Evolutionary conservation across 2,329 filamentous ascomycete genomes (phyloP).

Genomic region (Monosporascus sp.): DNA sequence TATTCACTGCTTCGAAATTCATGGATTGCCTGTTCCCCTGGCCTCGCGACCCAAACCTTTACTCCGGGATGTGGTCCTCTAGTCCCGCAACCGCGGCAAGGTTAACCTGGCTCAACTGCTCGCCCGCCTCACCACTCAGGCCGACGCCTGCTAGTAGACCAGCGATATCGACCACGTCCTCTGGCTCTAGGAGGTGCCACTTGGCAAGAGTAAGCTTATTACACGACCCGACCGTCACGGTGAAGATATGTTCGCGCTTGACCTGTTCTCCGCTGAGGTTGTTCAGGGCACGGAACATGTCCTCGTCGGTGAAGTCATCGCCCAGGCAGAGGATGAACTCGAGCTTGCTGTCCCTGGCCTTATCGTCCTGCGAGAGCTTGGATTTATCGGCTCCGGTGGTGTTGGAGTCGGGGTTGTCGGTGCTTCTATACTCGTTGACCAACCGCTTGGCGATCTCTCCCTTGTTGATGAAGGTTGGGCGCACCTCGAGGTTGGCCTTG

Average conservation of each 20-base stretch:
- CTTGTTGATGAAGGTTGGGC: constrained; percentile 97
- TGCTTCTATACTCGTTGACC: constrained; percentile 61
- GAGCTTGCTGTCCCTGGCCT: constrained; percentile 47
- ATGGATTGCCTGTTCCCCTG: too few relatives aligned
- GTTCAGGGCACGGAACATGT: constrained; percentile 84
- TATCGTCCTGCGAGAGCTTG: constrained; percentile 19
- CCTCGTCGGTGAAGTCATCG: constrained; percentile 96
- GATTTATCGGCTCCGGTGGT: constrained; percentile 22
- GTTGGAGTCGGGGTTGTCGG: constrained; percentile 20
- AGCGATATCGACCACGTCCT: constrained; percentile 73
- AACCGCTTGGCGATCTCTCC: constrained; percentile 87
- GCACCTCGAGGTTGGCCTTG: constrained; percentile 94
- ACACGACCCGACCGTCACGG: constrained; percentile 80
- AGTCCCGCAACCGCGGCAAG: constrained; percentile 48
- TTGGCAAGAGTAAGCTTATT: constrained; percentile 86
- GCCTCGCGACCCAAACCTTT: not conserved
- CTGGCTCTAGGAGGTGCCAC: constrained; percentile 84
- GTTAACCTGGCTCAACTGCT: constrained; percentile 47
- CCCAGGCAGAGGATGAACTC: constrained; percentile 89
- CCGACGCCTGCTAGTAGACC: constrained; percentile 48
- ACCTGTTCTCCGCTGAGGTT: constrained; percentile 48
- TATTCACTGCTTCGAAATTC: too few relatives aligned
- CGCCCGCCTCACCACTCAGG: constrained; percentile 29
- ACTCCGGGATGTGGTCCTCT: constrained; percentile 47
- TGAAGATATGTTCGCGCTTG: constrained; percentile 68